Conservation (phyloP, 768 basidiomycete species). For the Leccinellum luteum region DNA sequence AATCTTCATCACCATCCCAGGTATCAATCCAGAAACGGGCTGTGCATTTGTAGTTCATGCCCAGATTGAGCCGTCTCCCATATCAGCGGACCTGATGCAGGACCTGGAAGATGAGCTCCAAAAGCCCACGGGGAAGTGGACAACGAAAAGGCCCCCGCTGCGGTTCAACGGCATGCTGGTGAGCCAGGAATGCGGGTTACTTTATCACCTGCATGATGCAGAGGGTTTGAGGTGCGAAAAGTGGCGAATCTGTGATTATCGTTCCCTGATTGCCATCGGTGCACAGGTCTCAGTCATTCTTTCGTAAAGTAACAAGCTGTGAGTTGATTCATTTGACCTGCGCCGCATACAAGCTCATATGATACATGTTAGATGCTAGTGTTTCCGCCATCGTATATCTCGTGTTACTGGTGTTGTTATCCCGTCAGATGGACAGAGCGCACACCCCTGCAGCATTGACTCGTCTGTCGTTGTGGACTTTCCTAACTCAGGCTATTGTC, state of each 20-base stretch:
- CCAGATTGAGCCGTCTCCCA: constrained; percentile 54
- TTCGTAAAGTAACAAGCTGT: constrained; percentile 73
- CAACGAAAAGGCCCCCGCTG: constrained; percentile 53
- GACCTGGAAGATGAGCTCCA: constrained; percentile 75
- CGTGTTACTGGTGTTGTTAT: constrained; percentile 59
- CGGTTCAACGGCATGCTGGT: constrained; percentile 63
- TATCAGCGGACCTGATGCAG: constrained; percentile 56
- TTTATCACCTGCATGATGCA: constrained; percentile 63
- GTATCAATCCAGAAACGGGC: constrained; percentile 42
- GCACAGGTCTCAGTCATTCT: constrained; percentile 58
- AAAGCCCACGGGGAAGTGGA: constrained; percentile 69
- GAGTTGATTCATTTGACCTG: constrained; percentile 15
- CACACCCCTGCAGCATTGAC: constrained; percentile 77
- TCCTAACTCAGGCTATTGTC: constrained; percentile 72
- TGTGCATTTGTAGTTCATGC: constrained; percentile 69
- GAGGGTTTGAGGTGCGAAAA: constrained; percentile 62
- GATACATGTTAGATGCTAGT: constrained; percentile 59
- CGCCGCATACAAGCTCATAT: constrained; percentile 4
- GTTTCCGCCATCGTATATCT: constrained; percentile 66
- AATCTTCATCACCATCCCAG: constrained; percentile 29
- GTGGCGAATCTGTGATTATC: background rate
- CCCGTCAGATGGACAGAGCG: constrained; percentile 71
- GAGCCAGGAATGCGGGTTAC: constrained; percentile 77
- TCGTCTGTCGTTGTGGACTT: constrained; percentile 80
- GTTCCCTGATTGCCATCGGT: background rate